These are phyloP conservation scores for Graphilbum sp. DNA, from an alignment of 2,329 filamentous ascomycete genomes.

Conservation along the genomic window DNA sequence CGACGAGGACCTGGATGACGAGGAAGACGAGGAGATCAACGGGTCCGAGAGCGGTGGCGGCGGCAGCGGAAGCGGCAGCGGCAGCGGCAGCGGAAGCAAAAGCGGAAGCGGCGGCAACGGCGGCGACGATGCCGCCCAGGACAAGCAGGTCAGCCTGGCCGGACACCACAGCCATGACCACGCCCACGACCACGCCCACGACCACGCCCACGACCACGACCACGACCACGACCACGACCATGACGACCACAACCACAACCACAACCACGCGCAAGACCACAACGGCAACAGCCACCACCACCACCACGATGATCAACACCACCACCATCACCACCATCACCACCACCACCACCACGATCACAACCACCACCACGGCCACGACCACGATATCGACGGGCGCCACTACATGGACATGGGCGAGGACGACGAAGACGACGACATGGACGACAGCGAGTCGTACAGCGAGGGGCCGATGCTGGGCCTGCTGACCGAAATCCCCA, in stretches of 20 bases:
- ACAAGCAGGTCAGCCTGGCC: constrained; percentile 6
- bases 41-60: constrained; percentile 19
- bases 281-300: constrained; percentile 15
- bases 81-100: too few relatives aligned
- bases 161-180: constrained; percentile 18
- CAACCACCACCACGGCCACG: constrained; percentile 7
- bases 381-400: constrained; percentile 12
- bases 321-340: constrained; percentile 11
- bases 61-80: constrained; percentile 16
- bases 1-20: neutral
- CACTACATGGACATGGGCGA: constrained; percentile 15
- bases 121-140: constrained; percentile 17
- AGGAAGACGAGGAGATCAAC: neutral
- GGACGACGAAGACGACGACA: constrained; percentile 35
- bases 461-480: constrained; percentile 66
- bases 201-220: too few relatives aligned
- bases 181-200: constrained; percentile 1
- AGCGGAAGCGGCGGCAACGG: too few relatives aligned
- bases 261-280: constrained; percentile 6
- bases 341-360: constrained; percentile 15
- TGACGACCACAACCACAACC: constrained; percentile 10
- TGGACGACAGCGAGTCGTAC: constrained; percentile 63
- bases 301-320: constrained; percentile 1
- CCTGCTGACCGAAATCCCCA: constrained; percentile 79
- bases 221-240: too few relatives aligned